Conservation (phyloP, 179 eudicot species). For the Gypsophila paniculata region DNA sequence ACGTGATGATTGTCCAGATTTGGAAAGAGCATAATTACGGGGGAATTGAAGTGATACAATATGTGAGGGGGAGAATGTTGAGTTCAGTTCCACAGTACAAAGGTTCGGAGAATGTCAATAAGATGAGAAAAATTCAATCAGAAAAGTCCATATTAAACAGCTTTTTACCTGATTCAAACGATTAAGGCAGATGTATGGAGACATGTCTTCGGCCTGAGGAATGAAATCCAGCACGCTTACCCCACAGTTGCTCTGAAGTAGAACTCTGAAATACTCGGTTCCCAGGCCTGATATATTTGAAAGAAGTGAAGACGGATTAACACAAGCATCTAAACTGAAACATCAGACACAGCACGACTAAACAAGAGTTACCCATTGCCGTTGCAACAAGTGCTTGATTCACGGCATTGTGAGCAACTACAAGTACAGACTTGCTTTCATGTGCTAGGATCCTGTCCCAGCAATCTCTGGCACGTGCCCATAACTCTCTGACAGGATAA, state of each 20-base stretch:
- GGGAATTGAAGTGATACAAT: neutral
- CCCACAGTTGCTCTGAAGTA: constrained; percentile 97
- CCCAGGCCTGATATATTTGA: constrained; percentile 56
- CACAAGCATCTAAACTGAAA: constrained; percentile 3
- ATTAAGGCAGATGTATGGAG: constrained; percentile 71
- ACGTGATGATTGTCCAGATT: too few relatives aligned
- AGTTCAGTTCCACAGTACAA: neutral
- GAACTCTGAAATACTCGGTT: constrained; percentile 80
- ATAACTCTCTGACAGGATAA: constrained; percentile 89
- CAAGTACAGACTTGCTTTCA: constrained; percentile 79
- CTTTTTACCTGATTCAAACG: constrained; percentile 81
- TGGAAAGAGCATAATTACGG: too few relatives aligned
- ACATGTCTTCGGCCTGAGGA: constrained; percentile 53
- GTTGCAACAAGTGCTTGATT: constrained; percentile 97
- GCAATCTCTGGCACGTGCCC: constrained; percentile 81
- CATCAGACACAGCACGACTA: neutral
- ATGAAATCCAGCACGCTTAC: constrained; percentile 89
- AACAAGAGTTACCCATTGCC: constrained; percentile 64
- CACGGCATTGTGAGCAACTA: constrained; percentile 99
- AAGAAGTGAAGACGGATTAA: constrained; percentile 10
- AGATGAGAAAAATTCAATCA: neutral
- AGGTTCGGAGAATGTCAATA: neutral
- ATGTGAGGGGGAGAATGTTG: too few relatives aligned
- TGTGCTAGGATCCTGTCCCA: constrained; percentile 71
- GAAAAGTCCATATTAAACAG: neutral